Conservation (phyloP, 2,329 filamentous ascomycete species). For the Sporothrix pallida region DNA sequence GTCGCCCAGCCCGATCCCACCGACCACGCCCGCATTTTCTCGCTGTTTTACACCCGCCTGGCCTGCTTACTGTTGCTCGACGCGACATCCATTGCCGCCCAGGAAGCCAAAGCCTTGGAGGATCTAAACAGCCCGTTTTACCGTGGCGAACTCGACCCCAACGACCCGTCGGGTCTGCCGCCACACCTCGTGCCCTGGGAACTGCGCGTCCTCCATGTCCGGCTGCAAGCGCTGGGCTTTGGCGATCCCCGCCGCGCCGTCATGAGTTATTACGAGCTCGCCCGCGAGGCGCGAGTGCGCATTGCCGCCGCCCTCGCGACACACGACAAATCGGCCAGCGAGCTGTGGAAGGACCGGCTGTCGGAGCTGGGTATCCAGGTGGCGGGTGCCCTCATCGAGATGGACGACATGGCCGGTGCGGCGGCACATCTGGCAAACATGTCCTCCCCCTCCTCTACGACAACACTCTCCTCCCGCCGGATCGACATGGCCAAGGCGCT, state of each 20-base stretch:
- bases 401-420: constrained; percentile 85
- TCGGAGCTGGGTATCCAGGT: constrained; percentile 74
- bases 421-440: constrained; percentile 69
- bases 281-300: constrained; percentile 72
- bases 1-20: constrained; percentile 58
- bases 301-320: constrained; percentile 54
- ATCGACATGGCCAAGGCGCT: constrained; percentile 63
- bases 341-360: constrained; percentile 74
- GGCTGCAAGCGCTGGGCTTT: constrained; percentile 84
- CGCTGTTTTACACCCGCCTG: constrained; percentile 79
- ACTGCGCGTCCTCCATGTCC: constrained; percentile 79
- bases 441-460: constrained; percentile 36
- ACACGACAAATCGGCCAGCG: constrained; percentile 60
- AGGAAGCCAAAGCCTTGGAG: constrained; percentile 68
- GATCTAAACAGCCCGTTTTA: constrained; percentile 66
- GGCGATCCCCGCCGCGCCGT: constrained; percentile 83
- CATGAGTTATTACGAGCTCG: constrained; percentile 89
- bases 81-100: constrained; percentile 70
- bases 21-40: constrained; percentile 72
- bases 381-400: constrained; percentile 74
- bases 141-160: constrained; percentile 51
- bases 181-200: constrained; percentile 80
- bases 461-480: constrained; percentile 39
- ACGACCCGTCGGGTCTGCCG: not conserved
- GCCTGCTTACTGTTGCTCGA: constrained; percentile 82